Conservation (phyloP, 768 basidiomycete species). For the Nidula microcarpa region DNA sequence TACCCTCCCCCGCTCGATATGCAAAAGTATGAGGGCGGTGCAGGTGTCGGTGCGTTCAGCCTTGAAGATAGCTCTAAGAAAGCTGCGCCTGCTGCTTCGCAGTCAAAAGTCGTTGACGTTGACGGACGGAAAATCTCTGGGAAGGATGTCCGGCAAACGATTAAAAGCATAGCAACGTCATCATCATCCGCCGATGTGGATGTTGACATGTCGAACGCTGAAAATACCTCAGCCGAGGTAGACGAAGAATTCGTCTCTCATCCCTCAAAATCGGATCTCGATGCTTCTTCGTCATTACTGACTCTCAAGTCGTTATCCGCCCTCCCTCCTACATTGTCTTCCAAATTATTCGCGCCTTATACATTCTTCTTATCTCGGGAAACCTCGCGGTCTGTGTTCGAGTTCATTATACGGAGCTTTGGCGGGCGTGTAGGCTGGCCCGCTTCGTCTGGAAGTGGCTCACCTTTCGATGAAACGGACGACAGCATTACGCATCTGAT, state of each 20-base stretch:
- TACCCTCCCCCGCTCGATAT: slow-evolving; percentile 93
- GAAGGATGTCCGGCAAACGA: slow-evolving; percentile 58
- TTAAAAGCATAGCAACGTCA: slow-evolving; percentile 45
- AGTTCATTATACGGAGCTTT: slow-evolving; percentile 89
- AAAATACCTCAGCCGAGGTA: slow-evolving; percentile 26
- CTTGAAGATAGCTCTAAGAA: slow-evolving; percentile 49
- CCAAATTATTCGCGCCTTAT: slow-evolving; percentile 78
- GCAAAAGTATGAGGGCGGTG: slow-evolving; percentile 78
- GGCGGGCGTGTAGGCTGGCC: slow-evolving; percentile 94
- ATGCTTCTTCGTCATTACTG: slow-evolving; percentile 47
- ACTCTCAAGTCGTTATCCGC: slow-evolving; percentile 67
- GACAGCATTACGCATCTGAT: slow-evolving; percentile 91
- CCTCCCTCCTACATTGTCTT: slow-evolving; percentile 51
- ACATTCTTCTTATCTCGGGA: slow-evolving; percentile 95
- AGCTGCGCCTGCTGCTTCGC: slow-evolving; percentile 31
- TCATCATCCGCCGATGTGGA: slow-evolving; percentile 27
- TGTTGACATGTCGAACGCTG: slow-evolving; percentile 30
- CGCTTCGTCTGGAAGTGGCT: slow-evolving; percentile 74
- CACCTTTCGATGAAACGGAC: slow-evolving; percentile 75
- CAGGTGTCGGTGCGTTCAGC: slow-evolving; percentile 85
- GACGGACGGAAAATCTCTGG: slow-evolving; percentile 43
- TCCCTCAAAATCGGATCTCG: slow-evolving; percentile 47
- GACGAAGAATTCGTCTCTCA: slow-evolving; percentile 72
- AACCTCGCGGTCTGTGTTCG: slow-evolving; percentile 86
- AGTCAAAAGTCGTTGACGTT: slow-evolving; percentile 44